phyloP scores from a whole-genome alignment of 2,329 filamentous ascomycete species.

The Fusarium continuum region DNA sequence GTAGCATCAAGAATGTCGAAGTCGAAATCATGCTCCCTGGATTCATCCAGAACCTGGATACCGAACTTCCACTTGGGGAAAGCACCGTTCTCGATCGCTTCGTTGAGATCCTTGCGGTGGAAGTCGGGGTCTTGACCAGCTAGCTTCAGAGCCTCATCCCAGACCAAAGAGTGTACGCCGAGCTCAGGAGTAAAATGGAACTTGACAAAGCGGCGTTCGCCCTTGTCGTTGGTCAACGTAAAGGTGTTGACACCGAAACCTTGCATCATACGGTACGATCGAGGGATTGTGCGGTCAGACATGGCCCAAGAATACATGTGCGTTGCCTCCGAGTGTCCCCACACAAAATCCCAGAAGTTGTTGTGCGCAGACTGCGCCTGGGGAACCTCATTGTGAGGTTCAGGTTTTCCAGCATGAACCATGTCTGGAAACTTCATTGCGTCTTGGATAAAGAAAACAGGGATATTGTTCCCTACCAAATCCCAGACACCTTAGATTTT shows the following conservation, averaged over 20 bases:
- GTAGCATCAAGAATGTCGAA: conserved; percentile 88
- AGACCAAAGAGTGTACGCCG: conserved; percentile 79
- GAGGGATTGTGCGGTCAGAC: conserved; percentile 77
- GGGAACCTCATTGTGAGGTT: conserved; percentile 75
- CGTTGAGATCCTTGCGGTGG: conserved; percentile 79
- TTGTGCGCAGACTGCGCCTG: conserved; percentile 77
- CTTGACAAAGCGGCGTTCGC: conserved; percentile 78
- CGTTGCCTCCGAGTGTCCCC: conserved; percentile 70
- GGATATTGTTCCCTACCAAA: conserved; percentile 77
- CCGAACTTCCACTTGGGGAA: conserved; percentile 85
- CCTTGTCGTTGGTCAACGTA: conserved; percentile 72
- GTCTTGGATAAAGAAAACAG: conserved; percentile 81
- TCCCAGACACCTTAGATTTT: conserved; percentile 66
- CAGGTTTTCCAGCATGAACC: conserved; percentile 70
- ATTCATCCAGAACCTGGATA: conserved; percentile 79
- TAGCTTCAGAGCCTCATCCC: conserved; percentile 82
- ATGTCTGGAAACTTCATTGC: conserved; percentile 78
- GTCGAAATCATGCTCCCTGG: conserved; percentile 78
- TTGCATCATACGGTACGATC: conserved; percentile 85
- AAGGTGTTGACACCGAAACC: conserved; percentile 87
- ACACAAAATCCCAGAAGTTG: conserved; percentile 81
- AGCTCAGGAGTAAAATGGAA: conserved; percentile 80
- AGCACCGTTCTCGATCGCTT: conserved; percentile 75
- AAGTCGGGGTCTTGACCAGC: conserved; percentile 81
- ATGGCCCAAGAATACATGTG: conserved; percentile 85